Evolutionary conservation across 192 early-diverging fungal species (phyloP).

Genomic region (Entomortierella lignicola): DNA sequence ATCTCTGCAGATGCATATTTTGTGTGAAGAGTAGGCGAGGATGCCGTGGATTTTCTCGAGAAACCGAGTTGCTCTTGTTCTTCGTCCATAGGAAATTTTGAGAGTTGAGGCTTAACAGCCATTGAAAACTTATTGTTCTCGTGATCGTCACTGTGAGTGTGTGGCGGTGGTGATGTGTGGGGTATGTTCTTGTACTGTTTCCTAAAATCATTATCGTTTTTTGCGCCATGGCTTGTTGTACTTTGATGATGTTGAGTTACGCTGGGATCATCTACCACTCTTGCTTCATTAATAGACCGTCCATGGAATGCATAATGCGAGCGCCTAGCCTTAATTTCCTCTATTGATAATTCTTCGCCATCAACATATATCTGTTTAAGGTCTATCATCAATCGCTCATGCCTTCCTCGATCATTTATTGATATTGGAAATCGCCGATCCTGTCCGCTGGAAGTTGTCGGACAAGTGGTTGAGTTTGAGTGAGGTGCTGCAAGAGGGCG

Average conservation of each 20-base stretch:
- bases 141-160: background rate
- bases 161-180: background rate
- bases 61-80: slow-evolving; percentile 1
- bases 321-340: slow-evolving; percentile 20
- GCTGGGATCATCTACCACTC: background rate
- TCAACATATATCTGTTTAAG: slow-evolving; percentile 16
- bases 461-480: background rate
- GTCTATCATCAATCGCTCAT: slow-evolving; percentile 21
- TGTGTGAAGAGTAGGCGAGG: slow-evolving; percentile 25
- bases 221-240: too few relatives aligned
- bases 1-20: slow-evolving; percentile 32
- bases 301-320: slow-evolving; percentile 3
- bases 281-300: background rate
- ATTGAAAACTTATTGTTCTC: background rate
- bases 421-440: slow-evolving; percentile 11
- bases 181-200: background rate
- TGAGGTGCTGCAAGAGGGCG: background rate
- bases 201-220: background rate
- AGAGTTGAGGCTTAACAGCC: slow-evolving; percentile 3
- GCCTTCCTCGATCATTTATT: background rate
- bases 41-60: background rate
- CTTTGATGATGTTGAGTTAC: background rate
- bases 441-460: background rate
- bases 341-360: slow-evolving; percentile 18
- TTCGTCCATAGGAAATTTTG: slow-evolving; percentile 2